phyloP scores from a whole-genome alignment of 164 flowering plant genomes.

The Taxillus chinensis region DNA sequence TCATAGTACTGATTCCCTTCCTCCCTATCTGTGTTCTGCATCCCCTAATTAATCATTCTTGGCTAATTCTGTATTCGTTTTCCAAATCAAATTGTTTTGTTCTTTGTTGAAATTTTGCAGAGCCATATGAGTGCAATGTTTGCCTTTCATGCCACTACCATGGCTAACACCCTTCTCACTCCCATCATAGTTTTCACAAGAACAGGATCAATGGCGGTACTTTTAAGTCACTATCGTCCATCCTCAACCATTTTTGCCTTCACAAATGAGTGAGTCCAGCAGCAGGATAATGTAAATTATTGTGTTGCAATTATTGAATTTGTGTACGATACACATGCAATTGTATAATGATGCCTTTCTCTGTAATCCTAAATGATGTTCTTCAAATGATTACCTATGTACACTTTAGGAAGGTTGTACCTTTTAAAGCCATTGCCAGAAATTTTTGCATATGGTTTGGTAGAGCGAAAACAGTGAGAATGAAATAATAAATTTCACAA shows the following conservation, averaged over 20 bases:
- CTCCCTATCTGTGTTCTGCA: no score
- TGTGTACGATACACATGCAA: no score
- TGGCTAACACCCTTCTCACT: constrained; percentile 85
- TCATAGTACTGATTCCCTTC: no score
- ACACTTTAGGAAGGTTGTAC: no score
- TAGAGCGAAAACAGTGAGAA: no score
- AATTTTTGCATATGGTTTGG: no score
- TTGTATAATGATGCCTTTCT: no score
- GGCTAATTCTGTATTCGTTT: neutral
- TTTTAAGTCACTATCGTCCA: constrained; percentile 81
- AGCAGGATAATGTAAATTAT: neutral
- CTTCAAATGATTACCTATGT: no score
- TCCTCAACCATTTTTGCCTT: constrained; percentile 81
- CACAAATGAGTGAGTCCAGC: constrained; percentile 75
- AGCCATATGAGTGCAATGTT: constrained; percentile 89
- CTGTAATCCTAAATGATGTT: no score
- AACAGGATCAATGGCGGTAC: constrained; percentile 89
- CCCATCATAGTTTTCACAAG: constrained; percentile 91
- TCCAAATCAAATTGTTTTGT: neutral
- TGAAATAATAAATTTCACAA: no score
- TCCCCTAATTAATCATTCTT: no score
- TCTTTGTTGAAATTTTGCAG: constrained; percentile 27
- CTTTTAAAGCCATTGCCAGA: no score
- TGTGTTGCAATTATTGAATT: neutral
- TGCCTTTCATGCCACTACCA: constrained; percentile 85